Base-by-base conservation (phyloP, 1,139 yeast species). In the Blastobotrys serpentis region DNA sequence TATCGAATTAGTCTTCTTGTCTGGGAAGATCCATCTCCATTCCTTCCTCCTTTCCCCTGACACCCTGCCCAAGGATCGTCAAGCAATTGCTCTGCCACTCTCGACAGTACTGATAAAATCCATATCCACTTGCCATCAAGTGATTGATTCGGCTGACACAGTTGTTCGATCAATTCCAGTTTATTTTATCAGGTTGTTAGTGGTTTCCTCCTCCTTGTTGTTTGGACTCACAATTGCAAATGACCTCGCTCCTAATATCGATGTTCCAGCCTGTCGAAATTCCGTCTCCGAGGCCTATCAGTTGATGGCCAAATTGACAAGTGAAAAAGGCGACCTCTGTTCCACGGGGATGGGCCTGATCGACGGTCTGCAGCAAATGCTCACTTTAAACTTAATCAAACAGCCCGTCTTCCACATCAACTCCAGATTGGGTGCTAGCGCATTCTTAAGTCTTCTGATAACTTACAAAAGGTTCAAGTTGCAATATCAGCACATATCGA, bases 11-110 rank as follows among this genome's bases (percentile, higher is more conserved):
- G 43, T 50, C 16, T 56, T 51, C 17, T 41, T 57, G 17, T 25
- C 48, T 22, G 54, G 55, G 29, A 57, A 57, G 43, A 33, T 57
- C 4, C 49, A 54, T 11, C 33, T 57, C 19, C 58, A 57, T 39
- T 54, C 57, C 2, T 54, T 57, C 43, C 30, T 56, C 38, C 44
- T 57, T 4, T 40, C 50, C 2, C 59, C 60, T 4, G 59, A 56
- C 30, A 52, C 59, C 2, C 49, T 41, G 16, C 40, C 40, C 10
- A 34, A 36, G 10, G 61, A 57, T 36, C 50, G 44, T 23, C 41
- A 44, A 34, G 47, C 46, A n/a, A 51, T 52, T 14, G 47, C 51
- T 1, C 42, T 56, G 5, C 59, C 61, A 2, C 43, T 56, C 7
- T 53, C 40, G 11, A 33, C 37, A 4, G 37, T 33, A 4, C 16